Evolutionary conservation across 352 stramenopile genomes (phyloP), one percentile per base, ranked within the genome.

Genomic region (Phytophthora vignae): DNA sequence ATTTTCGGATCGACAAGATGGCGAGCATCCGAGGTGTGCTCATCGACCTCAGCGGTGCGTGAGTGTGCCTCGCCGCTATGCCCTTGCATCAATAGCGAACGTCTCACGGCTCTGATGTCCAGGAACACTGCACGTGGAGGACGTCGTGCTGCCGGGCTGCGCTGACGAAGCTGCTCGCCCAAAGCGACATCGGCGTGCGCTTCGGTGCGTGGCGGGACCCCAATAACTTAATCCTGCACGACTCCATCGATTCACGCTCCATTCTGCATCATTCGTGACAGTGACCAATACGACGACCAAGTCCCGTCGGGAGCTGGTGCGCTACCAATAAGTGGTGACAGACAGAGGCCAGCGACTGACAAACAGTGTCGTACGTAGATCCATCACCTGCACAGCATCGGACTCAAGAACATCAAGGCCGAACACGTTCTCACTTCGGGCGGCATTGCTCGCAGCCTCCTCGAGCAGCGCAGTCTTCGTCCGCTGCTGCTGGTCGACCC

Each of bases 251-350:
- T 31, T 31, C 27, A 31, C 27, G 27, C 27, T 31, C 27, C 27
- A 6, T 61, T 67, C 7, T 46, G 21, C 6, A 3, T 38, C 29
- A 19, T 63, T 12, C 22, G 9, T 22, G 54, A 31, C 42, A 91
- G 83, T 91, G 59, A 90, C 77, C n/a, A 91, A 91, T 58, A 91
- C 81, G n/a, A 91, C 83, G 38, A 91, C 82, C 60, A 90, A 88
- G 50, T 91, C 78, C 38, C 64, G 75, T 19, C 58, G 65, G 7
- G 67, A 84, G 36, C 53, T 91, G 66, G 83, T 89, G 44, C 49
- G 60, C 55, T 12, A 38, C 22, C 22, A n/a, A 22, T 27, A 19
- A 3, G 2, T 9, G 54, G 29, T 25, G 42, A 57, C 44, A 14
- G 59, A 40, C 33, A 40, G 12, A 4, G 15, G 33, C 1, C 9